Conservation (phyloP, 176 grass and related monocot species). For the Oryza officinalis region DNA sequence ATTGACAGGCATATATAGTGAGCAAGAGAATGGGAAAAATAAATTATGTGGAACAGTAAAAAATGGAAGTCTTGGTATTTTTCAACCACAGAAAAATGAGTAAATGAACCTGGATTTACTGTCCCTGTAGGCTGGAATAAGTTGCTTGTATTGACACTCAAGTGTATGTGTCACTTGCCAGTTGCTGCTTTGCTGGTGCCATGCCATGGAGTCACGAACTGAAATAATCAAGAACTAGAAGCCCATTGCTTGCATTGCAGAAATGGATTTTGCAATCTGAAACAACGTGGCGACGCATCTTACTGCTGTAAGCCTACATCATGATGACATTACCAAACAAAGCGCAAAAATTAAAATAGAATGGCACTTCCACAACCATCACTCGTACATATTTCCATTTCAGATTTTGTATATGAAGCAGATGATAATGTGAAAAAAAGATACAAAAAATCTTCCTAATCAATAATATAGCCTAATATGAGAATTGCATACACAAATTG, state of each 20-base stretch:
- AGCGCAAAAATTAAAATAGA: not conserved
- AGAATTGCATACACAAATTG: slow-evolving; percentile 15
- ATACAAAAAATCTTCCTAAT: not conserved
- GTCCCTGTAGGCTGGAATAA: not conserved
- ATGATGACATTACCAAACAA: not conserved
- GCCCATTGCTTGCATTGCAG: not conserved
- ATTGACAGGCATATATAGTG: not conserved
- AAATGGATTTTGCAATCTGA: not conserved
- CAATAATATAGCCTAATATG: not conserved
- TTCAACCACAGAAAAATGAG: not conserved
- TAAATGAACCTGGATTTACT: not conserved
- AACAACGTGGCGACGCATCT: not conserved
- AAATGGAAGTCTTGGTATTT: not conserved
- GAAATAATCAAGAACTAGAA: not conserved
- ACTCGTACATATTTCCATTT: not conserved
- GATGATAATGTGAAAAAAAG: not conserved
- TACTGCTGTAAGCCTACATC: not conserved
- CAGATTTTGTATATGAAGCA: not conserved
- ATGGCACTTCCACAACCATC: too few relatives aligned
- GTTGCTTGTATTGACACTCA: not conserved
- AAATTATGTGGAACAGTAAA: not conserved
- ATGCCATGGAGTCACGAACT: not conserved
- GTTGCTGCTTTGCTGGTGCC: not conserved
- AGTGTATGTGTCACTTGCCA: not conserved
- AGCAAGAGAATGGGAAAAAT: not conserved